Evolutionary conservation across 306 rosid species (phyloP), one percentile per base, ranked within the genome.

Genomic region (Cucurbita pepo): DNA sequence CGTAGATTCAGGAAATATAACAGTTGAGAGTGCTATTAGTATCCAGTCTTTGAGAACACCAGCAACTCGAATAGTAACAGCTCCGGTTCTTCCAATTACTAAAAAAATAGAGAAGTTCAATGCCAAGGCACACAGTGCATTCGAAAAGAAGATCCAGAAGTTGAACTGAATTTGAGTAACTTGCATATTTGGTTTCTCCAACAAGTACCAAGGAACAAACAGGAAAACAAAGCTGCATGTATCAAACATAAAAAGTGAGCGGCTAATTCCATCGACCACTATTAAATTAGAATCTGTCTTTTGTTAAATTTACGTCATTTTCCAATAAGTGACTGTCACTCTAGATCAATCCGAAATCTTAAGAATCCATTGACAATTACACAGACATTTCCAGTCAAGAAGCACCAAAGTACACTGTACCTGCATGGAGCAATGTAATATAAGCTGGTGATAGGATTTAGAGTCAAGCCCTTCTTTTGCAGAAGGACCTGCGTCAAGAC

Each of bases 391-490:
- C 71, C 18, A 65, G 37, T 69, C 55, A 25, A 69, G 74, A 69
- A n/a, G 25, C 57, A 15, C 21, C 54, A 65, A 44, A 41, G 14
- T 43, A 69, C 73, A 69, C 58, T 30, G 40, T 90, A 93, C 98
- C 98, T 93, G 96, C 98, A 93, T 14, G 98, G 98, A 78, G 98
- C 98, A 79, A 92, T 92, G 76, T 92, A 92, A 77, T 92, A 92
- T 77, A 92, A 87, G 85, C 96, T 92, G 81, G 96, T 93, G 78
- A 90, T 83, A 7, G 96, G 98, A 77, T 93, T 93, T 78, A 93
- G 76, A 72, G 82, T 88, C 88, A 90, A 88, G 77, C 98, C 98
- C 86, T 88, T 93, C 83, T 93, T 93, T 72, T 93, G 96, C 54
- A 90, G 82, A 79, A 93, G 98, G 80, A 88, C 98, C 86, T 93